Conservation (phyloP, 129 eudicot genomes). For the Gnaphalium uliginosum region DNA sequence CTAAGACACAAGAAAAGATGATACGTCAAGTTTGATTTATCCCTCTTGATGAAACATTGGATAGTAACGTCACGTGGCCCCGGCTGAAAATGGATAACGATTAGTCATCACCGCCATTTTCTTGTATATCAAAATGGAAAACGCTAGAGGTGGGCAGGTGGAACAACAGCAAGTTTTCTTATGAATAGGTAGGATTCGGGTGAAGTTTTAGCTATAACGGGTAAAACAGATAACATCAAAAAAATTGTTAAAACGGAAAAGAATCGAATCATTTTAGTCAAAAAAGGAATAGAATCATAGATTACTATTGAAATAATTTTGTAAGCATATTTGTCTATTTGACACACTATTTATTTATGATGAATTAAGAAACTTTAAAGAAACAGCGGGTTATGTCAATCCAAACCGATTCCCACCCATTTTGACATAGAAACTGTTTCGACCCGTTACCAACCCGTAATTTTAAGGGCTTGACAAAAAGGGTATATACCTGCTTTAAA, state of each 20-base stretch:
- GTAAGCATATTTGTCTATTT: background rate
- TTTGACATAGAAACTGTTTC: background rate
- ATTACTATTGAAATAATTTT: background rate
- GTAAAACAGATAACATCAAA: background rate
- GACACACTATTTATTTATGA: background rate
- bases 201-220: background rate
- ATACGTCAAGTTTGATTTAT: conserved; percentile 82
- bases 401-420: background rate
- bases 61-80: conserved; percentile 90
- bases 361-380: background rate
- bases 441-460: background rate
- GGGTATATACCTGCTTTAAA: conserved; percentile 65
- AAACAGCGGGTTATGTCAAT: background rate
- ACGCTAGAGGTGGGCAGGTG: background rate
- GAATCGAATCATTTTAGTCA: background rate
- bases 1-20: conserved; percentile 86
- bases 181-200: background rate
- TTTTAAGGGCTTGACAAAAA: background rate
- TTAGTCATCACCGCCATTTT: conserved; percentile 20
- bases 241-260: background rate
- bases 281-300: background rate
- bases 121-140: background rate
- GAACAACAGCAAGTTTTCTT: background rate
- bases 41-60: conserved; percentile 92
- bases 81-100: conserved; percentile 51